Evolutionary conservation across 306 rosid species (phyloP).

Genomic region (Prunus persica): DNA sequence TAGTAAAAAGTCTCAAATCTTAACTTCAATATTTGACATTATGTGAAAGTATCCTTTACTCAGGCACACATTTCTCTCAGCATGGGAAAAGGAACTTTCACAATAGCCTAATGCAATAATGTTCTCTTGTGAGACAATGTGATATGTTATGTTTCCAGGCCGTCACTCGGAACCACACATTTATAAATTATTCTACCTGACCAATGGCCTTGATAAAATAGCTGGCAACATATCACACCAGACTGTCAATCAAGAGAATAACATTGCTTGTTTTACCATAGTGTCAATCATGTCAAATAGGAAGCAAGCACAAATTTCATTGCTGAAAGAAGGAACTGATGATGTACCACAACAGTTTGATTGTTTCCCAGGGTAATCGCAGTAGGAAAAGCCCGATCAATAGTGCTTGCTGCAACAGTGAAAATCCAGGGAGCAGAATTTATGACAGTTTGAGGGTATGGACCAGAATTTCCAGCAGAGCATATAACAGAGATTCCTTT

Average conservation of each 20-base stretch:
- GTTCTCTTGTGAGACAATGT: neutral
- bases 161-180: neutral
- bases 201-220: neutral
- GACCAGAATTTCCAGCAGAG: constrained; percentile 65
- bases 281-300: neutral
- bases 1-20: neutral
- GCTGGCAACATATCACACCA: neutral
- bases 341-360: constrained; percentile 51
- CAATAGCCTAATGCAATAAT: neutral
- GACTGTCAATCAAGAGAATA: neutral
- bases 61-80: too few relatives aligned
- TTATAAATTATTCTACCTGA: neutral
- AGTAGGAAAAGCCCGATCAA: constrained; percentile 55
- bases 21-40: too few relatives aligned
- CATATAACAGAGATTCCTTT: constrained; percentile 53
- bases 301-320: neutral
- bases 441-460: constrained; percentile 56
- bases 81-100: neutral
- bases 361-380: constrained; percentile 50
- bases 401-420: constrained; percentile 58
- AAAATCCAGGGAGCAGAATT: constrained; percentile 62
- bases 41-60: too few relatives aligned
- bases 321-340: constrained; percentile 17
- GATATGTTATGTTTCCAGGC: neutral
- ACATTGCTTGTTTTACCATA: neutral